Evolutionary conservation across 352 stramenopile species (phyloP), one percentile per base, ranked within the genome.

Genomic region (Phytophthora macrochlamydospora): DNA sequence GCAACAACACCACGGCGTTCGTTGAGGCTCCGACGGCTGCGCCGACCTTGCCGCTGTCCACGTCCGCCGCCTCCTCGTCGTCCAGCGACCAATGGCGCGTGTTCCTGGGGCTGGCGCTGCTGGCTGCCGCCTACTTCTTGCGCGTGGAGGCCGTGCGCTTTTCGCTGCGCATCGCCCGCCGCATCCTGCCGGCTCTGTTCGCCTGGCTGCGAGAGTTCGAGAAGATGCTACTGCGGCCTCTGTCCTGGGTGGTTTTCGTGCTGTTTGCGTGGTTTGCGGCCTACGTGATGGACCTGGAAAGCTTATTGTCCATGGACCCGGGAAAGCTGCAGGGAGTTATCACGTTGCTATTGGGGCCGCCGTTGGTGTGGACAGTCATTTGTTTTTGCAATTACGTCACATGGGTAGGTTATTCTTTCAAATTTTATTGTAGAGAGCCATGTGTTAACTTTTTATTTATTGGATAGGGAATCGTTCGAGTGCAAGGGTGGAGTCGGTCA

Each of bases 201-300:
- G 76, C 83, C n/a, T 93, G 81, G 81, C 76, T 95, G 50, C 83
- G 87, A 38, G 82, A 95, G 74, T 94, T 95, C 59, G 87, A 95
- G 62, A 93, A 94, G 57, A 89, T 79, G 62, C 69, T 95, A 28
- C 50, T 92, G 55, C 71, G 75, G 33, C 87, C 87, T 44, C 70
- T 95, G 1, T 91, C 87, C 0, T 95, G 85, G 83, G 81, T 93
- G 37, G 81, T 95, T 13, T 94, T 94, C 63, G 73, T 95, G 32
- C 67, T 95, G 30, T 65, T 93, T 13, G 59, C 81, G 18, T 93
- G 86, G 83, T 79, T 93, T 51, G 75, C 69, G 4, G 65, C 78
- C 32, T 89, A 87, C 49, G 76, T 93, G 42, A 92, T 92, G 77
- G 74, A 91, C 62, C 52, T 91, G 31, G 43, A 69, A 31, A 51